Percentiles rank a stretch among this genome's conserved stretches.
These are phyloP conservation scores for Mesembryanthemum crystallinum DNA, from an alignment of 148 eudicot species.

Conservation along the genomic window DNA sequence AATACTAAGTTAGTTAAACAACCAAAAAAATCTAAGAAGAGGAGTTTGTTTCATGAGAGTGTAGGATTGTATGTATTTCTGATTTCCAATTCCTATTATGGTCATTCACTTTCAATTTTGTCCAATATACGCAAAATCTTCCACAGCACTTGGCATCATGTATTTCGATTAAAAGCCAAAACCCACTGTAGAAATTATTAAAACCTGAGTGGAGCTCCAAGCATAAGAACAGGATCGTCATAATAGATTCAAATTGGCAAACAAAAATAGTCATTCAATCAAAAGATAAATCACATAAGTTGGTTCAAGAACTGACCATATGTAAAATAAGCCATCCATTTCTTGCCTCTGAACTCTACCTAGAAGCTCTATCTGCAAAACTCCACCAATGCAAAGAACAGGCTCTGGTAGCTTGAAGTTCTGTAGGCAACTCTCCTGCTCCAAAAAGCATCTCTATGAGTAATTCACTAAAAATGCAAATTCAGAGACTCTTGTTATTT, in stretches of 20 bases:
- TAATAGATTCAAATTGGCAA: neutral
- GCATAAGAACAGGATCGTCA: neutral
- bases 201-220: neutral
- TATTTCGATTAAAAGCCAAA: neutral
- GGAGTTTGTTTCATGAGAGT: too few species aligned
- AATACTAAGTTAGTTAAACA: too few species aligned
- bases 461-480: neutral
- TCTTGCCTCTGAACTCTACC: conserved; percentile 82
- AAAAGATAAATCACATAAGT: neutral
- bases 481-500: neutral
- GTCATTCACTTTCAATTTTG: neutral
- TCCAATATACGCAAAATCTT: neutral
- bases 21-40: too few species aligned
- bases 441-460: conserved; percentile 18
- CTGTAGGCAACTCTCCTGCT: conserved; percentile 67
- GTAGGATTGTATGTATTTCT: too few species aligned
- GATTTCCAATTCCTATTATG: too few species aligned
- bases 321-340: conserved; percentile 62
- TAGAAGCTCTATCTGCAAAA: conserved; percentile 69
- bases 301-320: conserved; percentile 51
- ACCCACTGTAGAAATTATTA: neutral
- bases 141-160: neutral
- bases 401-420: conserved; percentile 73
- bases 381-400: conserved; percentile 78
- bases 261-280: neutral